Evolutionary conservation across 2,329 filamentous ascomycete genomes (phyloP).

Genomic region (Mycosphaerella arachidis): DNA sequence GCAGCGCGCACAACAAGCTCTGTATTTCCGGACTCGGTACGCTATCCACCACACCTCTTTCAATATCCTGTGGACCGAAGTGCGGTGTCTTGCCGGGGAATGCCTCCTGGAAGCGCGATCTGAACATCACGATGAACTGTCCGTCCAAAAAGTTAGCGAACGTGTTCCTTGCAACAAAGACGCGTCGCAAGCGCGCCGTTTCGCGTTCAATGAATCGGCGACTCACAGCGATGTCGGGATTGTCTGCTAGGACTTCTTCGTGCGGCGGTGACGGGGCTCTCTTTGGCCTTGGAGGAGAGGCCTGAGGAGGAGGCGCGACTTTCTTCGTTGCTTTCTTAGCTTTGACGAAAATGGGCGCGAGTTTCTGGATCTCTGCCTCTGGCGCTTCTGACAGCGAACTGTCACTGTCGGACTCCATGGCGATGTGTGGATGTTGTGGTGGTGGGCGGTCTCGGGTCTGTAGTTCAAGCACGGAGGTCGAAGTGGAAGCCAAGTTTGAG

Average conservation of each 20-base stretch:
- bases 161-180: slow-evolving; percentile 19
- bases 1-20: slow-evolving; percentile 79
- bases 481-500: slow-evolving; percentile 10
- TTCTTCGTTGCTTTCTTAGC: slow-evolving; percentile 40
- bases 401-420: slow-evolving; percentile 50
- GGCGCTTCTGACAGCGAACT: slow-evolving; percentile 55
- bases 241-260: slow-evolving; percentile 84
- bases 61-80: slow-evolving; percentile 92
- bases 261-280: slow-evolving; percentile 83
- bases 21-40: slow-evolving; percentile 81
- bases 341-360: slow-evolving; percentile 35
- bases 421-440: slow-evolving; percentile 33
- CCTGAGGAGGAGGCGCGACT: slow-evolving; percentile 32
- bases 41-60: slow-evolving; percentile 73
- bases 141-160: slow-evolving; percentile 42
- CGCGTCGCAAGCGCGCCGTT: slow-evolving; percentile 31
- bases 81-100: slow-evolving; percentile 84
- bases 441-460: slow-evolving; percentile 10
- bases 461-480: slow-evolving; percentile 6
- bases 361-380: slow-evolving; percentile 50
- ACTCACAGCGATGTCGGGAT: slow-evolving; percentile 87
- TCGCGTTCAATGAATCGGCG: slow-evolving; percentile 21
- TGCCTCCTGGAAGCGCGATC: slow-evolving; percentile 83
- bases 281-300: slow-evolving; percentile 44
- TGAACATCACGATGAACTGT: slow-evolving; percentile 97